Evolutionary conservation across 148 eudicot genomes (phyloP), one percentile per base, ranked within the genome.

Genomic region (Fagopyrum esculentum): DNA sequence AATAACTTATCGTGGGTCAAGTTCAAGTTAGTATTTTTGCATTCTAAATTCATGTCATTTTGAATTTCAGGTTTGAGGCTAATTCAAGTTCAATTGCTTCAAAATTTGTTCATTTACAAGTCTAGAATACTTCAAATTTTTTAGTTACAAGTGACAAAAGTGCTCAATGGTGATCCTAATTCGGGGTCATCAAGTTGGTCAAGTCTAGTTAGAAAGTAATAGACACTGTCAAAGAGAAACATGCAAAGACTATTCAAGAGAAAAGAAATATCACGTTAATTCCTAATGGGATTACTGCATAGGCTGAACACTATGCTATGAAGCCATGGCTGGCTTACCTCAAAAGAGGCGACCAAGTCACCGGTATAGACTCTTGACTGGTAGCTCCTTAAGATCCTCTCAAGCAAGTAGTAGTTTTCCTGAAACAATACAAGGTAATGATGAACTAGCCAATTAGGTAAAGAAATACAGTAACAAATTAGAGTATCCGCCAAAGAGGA

Each of bases 361-460:
- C 96, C 96, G 74, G 88, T 82, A 83, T 89, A 93, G 75, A 86
- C 81, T 81, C 98, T 85, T 71, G 98, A 90, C 78, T 93, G 98
- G 79, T 93, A 93, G 83, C 98, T 84, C 71, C 91, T 85, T 73
- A 93, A 79, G 78, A 93, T 85, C 77, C 87, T 87, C 74, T 93
- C 96, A 64, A 93, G 86, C 98, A 93, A 93, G 78, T 87, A 86
- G 74, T 85, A 79, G 74, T 93, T 93, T 78, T 93, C 96, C 98
- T 93, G 82, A 69, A 57, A 40, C 4, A 9, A 52, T 17, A 22
- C 63, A 57, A 57, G 63, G 63, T 19, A 19, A 19, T 19, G 30
- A 56, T 56, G 17, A 15, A 56, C 3, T 12, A 49, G 52, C 52
- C 52, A 49, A 8, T 12, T 8, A 12, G 11, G 52, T 49, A 49